Conservation (phyloP, 805 yeast species). For the Aciculoconidium aculeatum region DNA sequence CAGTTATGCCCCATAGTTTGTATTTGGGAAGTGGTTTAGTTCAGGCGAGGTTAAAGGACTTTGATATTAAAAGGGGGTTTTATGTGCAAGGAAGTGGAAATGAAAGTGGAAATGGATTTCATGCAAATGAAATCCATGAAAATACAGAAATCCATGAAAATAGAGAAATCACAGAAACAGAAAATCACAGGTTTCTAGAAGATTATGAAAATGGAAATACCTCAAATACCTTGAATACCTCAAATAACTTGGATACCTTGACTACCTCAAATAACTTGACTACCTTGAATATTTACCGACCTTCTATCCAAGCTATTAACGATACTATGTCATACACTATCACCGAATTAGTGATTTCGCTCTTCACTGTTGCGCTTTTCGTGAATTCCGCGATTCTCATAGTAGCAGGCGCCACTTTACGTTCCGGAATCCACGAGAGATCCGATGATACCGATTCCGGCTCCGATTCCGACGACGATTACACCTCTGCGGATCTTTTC, state of each 20-base stretch:
- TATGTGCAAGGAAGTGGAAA: conserved; percentile 18
- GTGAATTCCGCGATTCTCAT: conserved; percentile 86
- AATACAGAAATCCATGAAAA: no score
- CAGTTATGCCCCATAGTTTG: conserved; percentile 91
- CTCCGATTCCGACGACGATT: conserved; percentile 35
- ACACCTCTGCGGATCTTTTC: conserved; percentile 62
- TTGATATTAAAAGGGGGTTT: conserved; percentile 59
- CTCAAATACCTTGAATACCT: no score
- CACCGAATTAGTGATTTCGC: conserved; percentile 74
- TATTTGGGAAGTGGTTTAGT: conserved; percentile 84
- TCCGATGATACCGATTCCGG: conserved; percentile 14
- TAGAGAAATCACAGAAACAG: no score
- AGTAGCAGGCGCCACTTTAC: conserved; percentile 85
- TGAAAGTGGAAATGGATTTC: background rate
- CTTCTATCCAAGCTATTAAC: conserved; percentile 74
- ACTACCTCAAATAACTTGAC: no score
- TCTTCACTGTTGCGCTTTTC: conserved; percentile 85
- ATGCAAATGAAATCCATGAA: no score
- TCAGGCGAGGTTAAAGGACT: conserved; percentile 76
- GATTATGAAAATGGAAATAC: no score
- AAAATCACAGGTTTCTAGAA: no score
- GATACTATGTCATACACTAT: conserved; percentile 77
- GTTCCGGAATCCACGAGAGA: conserved; percentile 18
- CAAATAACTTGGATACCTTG: no score
- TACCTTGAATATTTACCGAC: conserved; percentile 56